Evolutionary conservation across 2,329 filamentous ascomycete species (phyloP).

Genomic region (Ascochyta pisi): DNA sequence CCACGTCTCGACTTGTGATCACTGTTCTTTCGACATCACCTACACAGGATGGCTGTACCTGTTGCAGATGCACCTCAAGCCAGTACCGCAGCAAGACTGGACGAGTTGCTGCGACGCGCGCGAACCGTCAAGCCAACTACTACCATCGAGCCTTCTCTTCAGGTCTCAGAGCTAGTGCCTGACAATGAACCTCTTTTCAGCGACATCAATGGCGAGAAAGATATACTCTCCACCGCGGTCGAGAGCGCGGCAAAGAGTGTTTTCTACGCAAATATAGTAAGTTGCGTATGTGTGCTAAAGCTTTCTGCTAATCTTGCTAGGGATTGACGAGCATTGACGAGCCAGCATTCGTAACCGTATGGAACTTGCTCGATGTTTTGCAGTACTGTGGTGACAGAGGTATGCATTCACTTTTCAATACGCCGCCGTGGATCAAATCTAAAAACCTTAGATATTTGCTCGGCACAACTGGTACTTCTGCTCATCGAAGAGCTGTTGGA

Average conservation of each 20-base stretch:
- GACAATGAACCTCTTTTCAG: conserved; percentile 39
- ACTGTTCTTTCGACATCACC: not conserved
- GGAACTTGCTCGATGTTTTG: conserved; percentile 94
- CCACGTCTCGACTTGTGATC: not conserved
- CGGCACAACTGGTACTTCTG: conserved; percentile 84
- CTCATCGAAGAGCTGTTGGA: conserved; percentile 94
- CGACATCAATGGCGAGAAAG: conserved; percentile 51
- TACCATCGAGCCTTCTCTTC: conserved; percentile 54
- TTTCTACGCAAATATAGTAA: conserved; percentile 80
- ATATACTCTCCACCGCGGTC: conserved; percentile 69
- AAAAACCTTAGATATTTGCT: conserved; percentile 60
- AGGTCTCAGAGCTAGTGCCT: conserved; percentile 48
- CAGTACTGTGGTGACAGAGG: conserved; percentile 84
- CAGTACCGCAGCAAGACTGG: conserved; percentile 44
- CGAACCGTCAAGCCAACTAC: conserved; percentile 48
- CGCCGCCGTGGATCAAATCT: not conserved
- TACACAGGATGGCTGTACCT: conserved; percentile 36
- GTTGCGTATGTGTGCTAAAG: conserved; percentile 35
- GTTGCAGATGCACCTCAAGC: conserved; percentile 32
- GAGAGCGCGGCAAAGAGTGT: conserved; percentile 83
- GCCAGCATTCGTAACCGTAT: conserved; percentile 80
- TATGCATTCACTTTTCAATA: conserved; percentile 58
- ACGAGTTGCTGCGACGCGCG: conserved; percentile 51
- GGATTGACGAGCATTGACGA: conserved; percentile 77
- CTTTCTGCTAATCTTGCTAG: conserved; percentile 53